Evolutionary conservation across 768 basidiomycete genomes (phyloP).

Genomic region (Boletellus ananiceps): DNA sequence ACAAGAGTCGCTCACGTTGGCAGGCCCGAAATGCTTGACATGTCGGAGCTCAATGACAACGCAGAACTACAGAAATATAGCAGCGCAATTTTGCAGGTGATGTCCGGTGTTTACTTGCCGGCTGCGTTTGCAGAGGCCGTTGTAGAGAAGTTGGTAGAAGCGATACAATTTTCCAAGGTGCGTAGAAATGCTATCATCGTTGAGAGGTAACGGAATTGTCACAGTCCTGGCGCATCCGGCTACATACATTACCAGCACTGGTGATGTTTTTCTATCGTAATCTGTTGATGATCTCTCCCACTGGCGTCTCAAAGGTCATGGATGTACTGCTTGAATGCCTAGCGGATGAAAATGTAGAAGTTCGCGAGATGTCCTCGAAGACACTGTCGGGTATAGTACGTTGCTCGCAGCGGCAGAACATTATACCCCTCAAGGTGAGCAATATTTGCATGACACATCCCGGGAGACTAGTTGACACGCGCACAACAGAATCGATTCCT

Average conservation of each 20-base stretch:
- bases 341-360: slow-evolving; percentile 87
- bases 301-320: slow-evolving; percentile 67
- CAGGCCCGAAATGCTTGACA: slow-evolving; percentile 83
- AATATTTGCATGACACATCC: background rate
- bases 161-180: slow-evolving; percentile 77
- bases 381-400: slow-evolving; percentile 82
- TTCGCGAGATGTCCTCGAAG: slow-evolving; percentile 86
- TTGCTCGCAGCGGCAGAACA: slow-evolving; percentile 86
- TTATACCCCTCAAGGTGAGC: slow-evolving; percentile 74
- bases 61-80: slow-evolving; percentile 79
- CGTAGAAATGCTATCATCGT: slow-evolving; percentile 18
- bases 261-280: slow-evolving; percentile 92
- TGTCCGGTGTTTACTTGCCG: slow-evolving; percentile 79
- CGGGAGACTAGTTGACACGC: slow-evolving; percentile 3
- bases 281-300: slow-evolving; percentile 67
- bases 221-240: slow-evolving; percentile 87
- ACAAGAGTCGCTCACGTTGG: slow-evolving; percentile 6
- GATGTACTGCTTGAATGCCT: slow-evolving; percentile 81
- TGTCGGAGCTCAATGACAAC: slow-evolving; percentile 87
- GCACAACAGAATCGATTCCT: slow-evolving; percentile 72
- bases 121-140: slow-evolving; percentile 58
- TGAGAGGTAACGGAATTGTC: slow-evolving; percentile 8
- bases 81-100: slow-evolving; percentile 72
- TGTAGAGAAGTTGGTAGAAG: slow-evolving; percentile 56
- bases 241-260: slow-evolving; percentile 83